Evolutionary conservation across 345 rosid species (phyloP), one percentile per base, ranked within the genome.

Genomic region (Acer campestre): DNA sequence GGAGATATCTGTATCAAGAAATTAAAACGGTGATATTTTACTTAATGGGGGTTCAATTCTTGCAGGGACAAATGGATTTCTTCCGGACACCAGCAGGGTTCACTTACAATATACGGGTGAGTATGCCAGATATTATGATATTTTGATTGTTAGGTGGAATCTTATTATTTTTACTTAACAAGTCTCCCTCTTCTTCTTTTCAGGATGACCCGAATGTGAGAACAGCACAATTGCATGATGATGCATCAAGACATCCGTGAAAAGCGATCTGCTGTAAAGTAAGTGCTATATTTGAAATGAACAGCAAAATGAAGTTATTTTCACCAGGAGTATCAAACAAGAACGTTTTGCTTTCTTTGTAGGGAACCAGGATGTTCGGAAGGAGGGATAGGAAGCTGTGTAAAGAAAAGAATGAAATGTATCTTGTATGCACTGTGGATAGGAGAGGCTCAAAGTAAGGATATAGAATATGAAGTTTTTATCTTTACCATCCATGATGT

Each of bases 11-110:
- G 10, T 29, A 13, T 10, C 27, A n/a, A 11, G 12, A 31, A 17
- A 35, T 58, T 48, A 1, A 75, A 72, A 25, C 68, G 67, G 64
- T 61, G 46, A 65, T 35, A 55, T 25, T 61, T 49, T 66, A 35
- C 74, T 9, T 2, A 29, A 10, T 20, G 20, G 29, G 49, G 42
- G 27, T 46, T 38, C 51, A 22, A 20, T 67, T 59, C 69, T 68
- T 75, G 75, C 88, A 89, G 92, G 92, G 87, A 42, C 88, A 86
- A 78, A 82, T 87, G 89, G 92, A 87, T 74, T 87, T 87, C 77
- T 87, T 89, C 75, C 84, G 89, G 58, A 35, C 89, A 75, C 79
- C 87, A 31, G 51, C 84, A 68, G 71, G 83, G 48, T 89, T 73
- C 61, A 12, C 86, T 13, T 89, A 84, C 16, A 77, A 87, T 62